phyloP scores from a whole-genome alignment of 148 eudicot genomes.

The Diospyros lotus region DNA sequence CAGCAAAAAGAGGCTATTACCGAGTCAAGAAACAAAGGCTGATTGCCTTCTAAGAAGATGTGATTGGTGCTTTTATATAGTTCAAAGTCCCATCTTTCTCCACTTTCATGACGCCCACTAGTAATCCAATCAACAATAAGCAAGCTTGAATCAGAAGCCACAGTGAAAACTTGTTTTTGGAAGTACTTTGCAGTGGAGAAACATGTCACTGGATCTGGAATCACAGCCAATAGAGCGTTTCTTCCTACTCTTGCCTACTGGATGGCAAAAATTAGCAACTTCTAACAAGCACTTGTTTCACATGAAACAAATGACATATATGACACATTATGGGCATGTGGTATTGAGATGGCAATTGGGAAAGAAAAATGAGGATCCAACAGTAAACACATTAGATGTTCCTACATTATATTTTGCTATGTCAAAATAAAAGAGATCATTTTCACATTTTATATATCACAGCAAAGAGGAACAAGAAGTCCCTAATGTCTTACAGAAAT shows the following conservation, averaged over 20 bases:
- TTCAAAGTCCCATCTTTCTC: conserved; percentile 94
- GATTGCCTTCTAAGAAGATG: conserved; percentile 55
- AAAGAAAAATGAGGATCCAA: too few species aligned
- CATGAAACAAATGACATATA: not conserved
- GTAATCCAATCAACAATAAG: conserved; percentile 96
- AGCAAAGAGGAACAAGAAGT: too few species aligned
- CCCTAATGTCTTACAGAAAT: too few species aligned
- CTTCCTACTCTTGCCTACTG: conserved; percentile 84
- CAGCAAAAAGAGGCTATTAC: conserved; percentile 28
- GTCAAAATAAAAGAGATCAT: too few species aligned
- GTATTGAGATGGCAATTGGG: too few species aligned
- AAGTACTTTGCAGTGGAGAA: conserved; percentile 80
- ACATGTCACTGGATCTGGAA: conserved; percentile 97
- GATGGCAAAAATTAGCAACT: conserved; percentile 38
- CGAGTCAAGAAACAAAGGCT: conserved; percentile 90
- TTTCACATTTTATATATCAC: too few species aligned
- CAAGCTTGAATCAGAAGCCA: conserved; percentile 68
- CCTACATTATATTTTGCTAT: too few species aligned
- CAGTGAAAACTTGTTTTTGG: conserved; percentile 74
- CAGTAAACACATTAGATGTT: too few species aligned
- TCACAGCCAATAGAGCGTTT: conserved; percentile 66
- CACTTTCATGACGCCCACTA: conserved; percentile 93
- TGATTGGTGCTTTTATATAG: conserved; percentile 77
- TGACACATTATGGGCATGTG: too few species aligned
- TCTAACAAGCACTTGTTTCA: conserved; percentile 13